Evolutionary conservation across 495 filamentous ascomycete genomes (phyloP).

Genomic region (Aspergillus affinis): DNA sequence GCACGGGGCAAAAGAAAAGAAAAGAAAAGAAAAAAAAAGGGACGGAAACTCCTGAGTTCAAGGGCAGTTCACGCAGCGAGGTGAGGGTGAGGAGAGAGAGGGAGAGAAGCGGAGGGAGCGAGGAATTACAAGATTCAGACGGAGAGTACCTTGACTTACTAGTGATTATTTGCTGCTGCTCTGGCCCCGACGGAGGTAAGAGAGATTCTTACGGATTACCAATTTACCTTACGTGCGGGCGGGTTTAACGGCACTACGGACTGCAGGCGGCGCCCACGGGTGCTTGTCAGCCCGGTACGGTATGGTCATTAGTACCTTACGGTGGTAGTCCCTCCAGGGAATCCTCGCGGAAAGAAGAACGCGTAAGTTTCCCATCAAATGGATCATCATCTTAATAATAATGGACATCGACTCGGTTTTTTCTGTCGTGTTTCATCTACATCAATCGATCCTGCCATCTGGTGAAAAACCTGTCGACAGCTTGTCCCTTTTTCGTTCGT

Average conservation of each 20-base stretch:
- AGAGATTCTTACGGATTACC: slow-evolving; percentile 16
- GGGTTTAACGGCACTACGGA: slow-evolving; percentile 2
- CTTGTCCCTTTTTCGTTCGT: background rate
- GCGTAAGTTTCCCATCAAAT: slow-evolving; percentile 12
- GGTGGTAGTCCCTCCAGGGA: slow-evolving; percentile 6
- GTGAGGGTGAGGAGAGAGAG: slow-evolving; percentile 9
- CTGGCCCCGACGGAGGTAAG: slow-evolving; percentile 12
- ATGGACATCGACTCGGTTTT: background rate
- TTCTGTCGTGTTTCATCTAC: slow-evolving; percentile 15
- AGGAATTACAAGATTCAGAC: too few relatives aligned
- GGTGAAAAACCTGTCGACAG: too few relatives aligned
- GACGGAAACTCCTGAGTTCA: slow-evolving; percentile 17
- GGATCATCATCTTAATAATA: slow-evolving; percentile 8
- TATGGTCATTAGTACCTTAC: background rate
- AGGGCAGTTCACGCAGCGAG: background rate
- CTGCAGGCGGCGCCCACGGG: background rate
- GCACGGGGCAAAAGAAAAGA: background rate
- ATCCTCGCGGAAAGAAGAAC: background rate
- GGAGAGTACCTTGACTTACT: slow-evolving; percentile 6
- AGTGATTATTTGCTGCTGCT: slow-evolving; percentile 11
- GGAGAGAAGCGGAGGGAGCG: slow-evolving; percentile 1
- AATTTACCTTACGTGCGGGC: background rate
- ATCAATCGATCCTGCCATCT: slow-evolving; percentile 1
- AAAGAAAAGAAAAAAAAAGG: slow-evolving; percentile 16
- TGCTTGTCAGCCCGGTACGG: slow-evolving; percentile 12